Evolutionary conservation across 2,329 filamentous ascomycete species (phyloP).

Genomic region (Nakataea oryzae): DNA sequence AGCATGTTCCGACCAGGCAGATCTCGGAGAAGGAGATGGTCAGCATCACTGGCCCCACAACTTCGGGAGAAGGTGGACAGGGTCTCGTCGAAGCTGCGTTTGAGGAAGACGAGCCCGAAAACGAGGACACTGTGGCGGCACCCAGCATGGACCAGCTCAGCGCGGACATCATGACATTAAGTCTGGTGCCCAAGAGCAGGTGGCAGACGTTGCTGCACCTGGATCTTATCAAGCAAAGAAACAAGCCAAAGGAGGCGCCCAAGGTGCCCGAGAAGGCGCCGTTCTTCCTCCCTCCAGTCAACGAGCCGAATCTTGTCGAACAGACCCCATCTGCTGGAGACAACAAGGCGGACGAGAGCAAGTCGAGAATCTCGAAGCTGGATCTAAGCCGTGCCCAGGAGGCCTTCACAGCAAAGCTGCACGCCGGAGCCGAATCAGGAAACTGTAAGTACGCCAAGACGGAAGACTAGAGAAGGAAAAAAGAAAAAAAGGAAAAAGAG

Average conservation of each 20-base stretch:
- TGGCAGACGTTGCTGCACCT: slow-evolving; percentile 95
- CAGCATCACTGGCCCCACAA: slow-evolving; percentile 57
- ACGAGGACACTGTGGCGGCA: slow-evolving; percentile 42
- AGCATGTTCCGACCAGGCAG: slow-evolving; percentile 74
- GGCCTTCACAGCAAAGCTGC: slow-evolving; percentile 46
- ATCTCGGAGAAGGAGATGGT: slow-evolving; percentile 68
- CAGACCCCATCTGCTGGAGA: slow-evolving; percentile 16
- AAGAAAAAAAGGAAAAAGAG: no score
- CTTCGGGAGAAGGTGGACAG: slow-evolving; percentile 72
- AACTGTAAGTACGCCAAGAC: slow-evolving; percentile 47
- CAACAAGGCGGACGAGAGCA: slow-evolving; percentile 30
- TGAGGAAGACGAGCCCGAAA: slow-evolving; percentile 41
- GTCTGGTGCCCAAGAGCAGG: slow-evolving; percentile 75
- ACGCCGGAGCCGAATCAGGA: slow-evolving; percentile 38
- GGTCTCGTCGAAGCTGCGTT: slow-evolving; percentile 70
- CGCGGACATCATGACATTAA: slow-evolving; percentile 75
- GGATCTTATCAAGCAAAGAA: slow-evolving; percentile 84
- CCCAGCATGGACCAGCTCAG: slow-evolving; percentile 66
- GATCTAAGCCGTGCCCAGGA: slow-evolving; percentile 48
- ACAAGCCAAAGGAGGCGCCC: slow-evolving; percentile 85
- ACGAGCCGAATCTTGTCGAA: slow-evolving; percentile 4
- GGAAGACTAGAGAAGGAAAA: no score
- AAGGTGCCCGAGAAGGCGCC: slow-evolving; percentile 91
- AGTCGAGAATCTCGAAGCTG: slow-evolving; percentile 60
- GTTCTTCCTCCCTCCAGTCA: slow-evolving; percentile 13